Evolutionary conservation across 139 green algal species (phyloP).

Genomic region (Dunaliella primolecta): DNA sequence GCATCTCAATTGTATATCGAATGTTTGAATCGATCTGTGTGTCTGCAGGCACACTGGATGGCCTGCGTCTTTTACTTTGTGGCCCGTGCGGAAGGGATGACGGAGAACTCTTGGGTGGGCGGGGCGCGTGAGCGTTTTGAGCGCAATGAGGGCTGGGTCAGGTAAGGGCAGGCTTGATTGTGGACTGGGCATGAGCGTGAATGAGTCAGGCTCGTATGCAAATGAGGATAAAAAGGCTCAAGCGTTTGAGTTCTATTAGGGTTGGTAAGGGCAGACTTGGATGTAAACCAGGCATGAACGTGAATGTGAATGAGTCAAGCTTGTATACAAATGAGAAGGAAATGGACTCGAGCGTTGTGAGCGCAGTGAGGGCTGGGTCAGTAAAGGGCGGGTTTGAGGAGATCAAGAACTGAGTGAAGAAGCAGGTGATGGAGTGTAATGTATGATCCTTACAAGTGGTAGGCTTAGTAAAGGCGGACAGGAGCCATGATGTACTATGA

Average conservation of each 20-base stretch:
- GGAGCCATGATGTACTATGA: too few relatives aligned
- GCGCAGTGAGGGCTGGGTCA: background rate
- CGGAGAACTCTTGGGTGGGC: slow-evolving; percentile 9
- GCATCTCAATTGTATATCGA: background rate
- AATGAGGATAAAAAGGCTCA: too few relatives aligned
- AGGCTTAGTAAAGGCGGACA: too few relatives aligned
- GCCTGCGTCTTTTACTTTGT: slow-evolving; percentile 7
- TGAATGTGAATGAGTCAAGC: too few relatives aligned
- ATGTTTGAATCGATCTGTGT: background rate
- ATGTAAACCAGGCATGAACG: too few relatives aligned
- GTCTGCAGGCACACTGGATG: slow-evolving; percentile 2
- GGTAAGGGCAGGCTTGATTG: background rate
- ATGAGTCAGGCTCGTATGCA: too few relatives aligned
- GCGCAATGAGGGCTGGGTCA: background rate
- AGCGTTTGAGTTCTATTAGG: too few relatives aligned
- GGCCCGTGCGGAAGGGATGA: background rate
- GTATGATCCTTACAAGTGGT: background rate
- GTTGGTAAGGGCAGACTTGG: too few relatives aligned
- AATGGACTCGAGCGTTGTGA: slow-evolving; percentile 15
- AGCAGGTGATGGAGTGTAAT: background rate
- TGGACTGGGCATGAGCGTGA: background rate
- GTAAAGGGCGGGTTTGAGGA: background rate
- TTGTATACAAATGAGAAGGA: too few relatives aligned
- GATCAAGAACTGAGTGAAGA: too few relatives aligned
- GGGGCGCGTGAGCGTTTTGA: slow-evolving; percentile 3